Evolutionary conservation across 2,329 filamentous ascomycete genomes (phyloP).

Genomic region (Aspergillus vadensis): DNA sequence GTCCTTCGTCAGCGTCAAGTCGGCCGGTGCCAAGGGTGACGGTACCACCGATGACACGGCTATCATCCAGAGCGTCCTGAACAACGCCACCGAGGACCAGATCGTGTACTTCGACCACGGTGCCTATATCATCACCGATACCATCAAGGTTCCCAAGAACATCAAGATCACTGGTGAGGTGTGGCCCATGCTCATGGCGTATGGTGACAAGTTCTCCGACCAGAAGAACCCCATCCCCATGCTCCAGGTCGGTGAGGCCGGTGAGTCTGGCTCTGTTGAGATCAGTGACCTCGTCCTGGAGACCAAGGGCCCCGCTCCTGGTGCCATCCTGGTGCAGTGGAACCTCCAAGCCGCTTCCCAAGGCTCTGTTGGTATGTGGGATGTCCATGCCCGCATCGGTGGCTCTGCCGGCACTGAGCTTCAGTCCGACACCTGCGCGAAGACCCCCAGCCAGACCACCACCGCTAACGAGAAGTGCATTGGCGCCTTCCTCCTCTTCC

Average conservation of each 20-base stretch:
- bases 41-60: constrained; percentile 83
- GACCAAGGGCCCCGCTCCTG: constrained; percentile 79
- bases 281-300: constrained; percentile 86
- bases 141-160: constrained; percentile 66
- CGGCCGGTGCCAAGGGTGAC: constrained; percentile 81
- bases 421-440: constrained; percentile 76
- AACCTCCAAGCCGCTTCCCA: constrained; percentile 68
- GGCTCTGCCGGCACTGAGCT: constrained; percentile 82
- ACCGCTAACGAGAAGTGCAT: constrained; percentile 67
- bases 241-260: constrained; percentile 77
- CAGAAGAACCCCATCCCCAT: constrained; percentile 76
- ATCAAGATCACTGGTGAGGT: constrained; percentile 89
- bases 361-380: constrained; percentile 82
- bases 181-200: constrained; percentile 86
- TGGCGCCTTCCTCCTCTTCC: constrained; percentile 68
- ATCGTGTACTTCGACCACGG: constrained; percentile 67
- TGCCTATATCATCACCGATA: constrained; percentile 62
- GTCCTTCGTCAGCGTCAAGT: constrained; percentile 81
- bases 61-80: constrained; percentile 76
- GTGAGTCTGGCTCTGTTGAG: constrained; percentile 78
- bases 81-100: constrained; percentile 62
- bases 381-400: constrained; percentile 92
- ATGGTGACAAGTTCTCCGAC: constrained; percentile 72
- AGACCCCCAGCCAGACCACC: constrained; percentile 68
- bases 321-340: constrained; percentile 90